Evolutionary conservation across 2,329 filamentous ascomycete genomes (phyloP), one percentile per base, ranked within the genome.

Genomic region (Sordariomycetes sp.): DNA sequence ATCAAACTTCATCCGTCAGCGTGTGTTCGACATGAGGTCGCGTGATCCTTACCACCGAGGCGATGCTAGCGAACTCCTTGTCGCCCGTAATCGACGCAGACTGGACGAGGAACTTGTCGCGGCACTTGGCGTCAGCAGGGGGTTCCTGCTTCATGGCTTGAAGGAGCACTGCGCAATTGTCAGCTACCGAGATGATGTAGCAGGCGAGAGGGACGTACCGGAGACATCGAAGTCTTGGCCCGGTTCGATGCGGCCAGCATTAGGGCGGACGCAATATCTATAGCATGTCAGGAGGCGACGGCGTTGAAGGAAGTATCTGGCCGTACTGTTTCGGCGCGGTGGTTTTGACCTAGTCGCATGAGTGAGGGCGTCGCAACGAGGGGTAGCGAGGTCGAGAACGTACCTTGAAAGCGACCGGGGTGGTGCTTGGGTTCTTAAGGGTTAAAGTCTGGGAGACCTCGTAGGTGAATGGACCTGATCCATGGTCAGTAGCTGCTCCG

Each of bases 71-170:
- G 49, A 85, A 86, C 51, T 94, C 86, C 63, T 87, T 85, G 52
- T 94, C 85, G 42, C 79, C 70, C 16, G 82, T 81, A 45, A 95
- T 84, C 33, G 79, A 70, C 32, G 94, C 85, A 18, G 88, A 93
- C 63, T 96, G 90, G 23, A 96, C 90, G 35, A 96, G 75, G 61
- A 96, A 96, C 68, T 96, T 96, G 72, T 96, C 90, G 59, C 86
- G 82, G 68, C 92, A 98, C 59, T 86, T 88, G 42, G 83, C 79
- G 56, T 94, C 88, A 38, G 70, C 59, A 15, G 88, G 75, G 36
- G 90, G 90, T 51, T 96, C 88, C 53, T 86, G 78, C 70, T 94
- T 95, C 92, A 98, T 95, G 17, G 90, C 87, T 66, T 98, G 92
- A 27, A 98, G 78, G 24, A 96, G 79, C 38, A 98, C 92, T 93